Conservation (phyloP, 345 rosid genomes). For the Arabidopsis thaliana region TAIR10.1 NC_003070.9:25154001-25154500, state of each 20-base stretch:
- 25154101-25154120: constrained; percentile 71
- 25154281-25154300: not conserved
- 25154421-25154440: not conserved
- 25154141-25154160: constrained; percentile 86
- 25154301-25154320: not conserved
- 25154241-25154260: constrained; percentile 3
- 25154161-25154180: constrained; percentile 63
- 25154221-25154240: not conserved
- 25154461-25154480: constrained; percentile 57
- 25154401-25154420: not conserved
- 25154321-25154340: not conserved
- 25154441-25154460: not conserved
- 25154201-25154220: constrained; percentile 19
- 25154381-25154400: constrained; percentile 2
- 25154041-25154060: constrained; percentile 67
- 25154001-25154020: constrained; percentile 84
- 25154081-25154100: constrained; percentile 84
- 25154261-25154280: not conserved
- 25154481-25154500: constrained; percentile 83
- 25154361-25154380: not conserved
- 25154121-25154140: constrained; percentile 66
- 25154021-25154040: constrained; percentile 87
- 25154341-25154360: constrained; percentile 4
- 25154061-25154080: constrained; percentile 69
- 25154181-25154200: constrained; percentile 29